phyloP scores from a whole-genome alignment of 2,329 filamentous ascomycete species.

The Pseudocercospora eumusae region DNA sequence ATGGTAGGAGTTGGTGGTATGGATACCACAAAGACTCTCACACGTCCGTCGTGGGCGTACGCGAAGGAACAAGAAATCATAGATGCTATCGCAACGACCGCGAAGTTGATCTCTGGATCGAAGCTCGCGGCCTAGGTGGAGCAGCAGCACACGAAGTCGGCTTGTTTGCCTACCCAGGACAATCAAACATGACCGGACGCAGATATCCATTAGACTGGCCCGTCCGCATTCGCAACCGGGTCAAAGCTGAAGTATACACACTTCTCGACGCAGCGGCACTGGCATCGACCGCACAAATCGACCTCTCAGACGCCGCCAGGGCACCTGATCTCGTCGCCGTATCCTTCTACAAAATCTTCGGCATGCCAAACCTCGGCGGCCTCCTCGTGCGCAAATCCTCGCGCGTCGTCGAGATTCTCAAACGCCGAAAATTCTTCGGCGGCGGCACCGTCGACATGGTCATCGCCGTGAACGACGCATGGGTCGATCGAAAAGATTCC shows the following conservation, averaged over 20 bases:
- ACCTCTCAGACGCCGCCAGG: slow-evolving; percentile 66
- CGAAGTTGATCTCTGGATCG: slow-evolving; percentile 67
- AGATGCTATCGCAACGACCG: slow-evolving; percentile 65
- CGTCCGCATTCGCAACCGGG: slow-evolving; percentile 46
- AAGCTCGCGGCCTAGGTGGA: slow-evolving; percentile 41
- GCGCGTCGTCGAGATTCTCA: slow-evolving; percentile 54
- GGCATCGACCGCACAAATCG: slow-evolving; percentile 72
- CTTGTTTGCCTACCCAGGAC: slow-evolving; percentile 79
- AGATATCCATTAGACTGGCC: slow-evolving; percentile 73
- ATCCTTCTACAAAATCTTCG: slow-evolving; percentile 95
- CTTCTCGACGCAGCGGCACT: slow-evolving; percentile 81
- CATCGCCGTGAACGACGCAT: slow-evolving; percentile 67
- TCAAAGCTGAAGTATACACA: slow-evolving; percentile 54
- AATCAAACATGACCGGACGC: slow-evolving; percentile 86
- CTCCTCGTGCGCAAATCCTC: slow-evolving; percentile 75
- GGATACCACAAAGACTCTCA: slow-evolving; percentile 80
- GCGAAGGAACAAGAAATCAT: slow-evolving; percentile 66
- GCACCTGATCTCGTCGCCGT: slow-evolving; percentile 86
- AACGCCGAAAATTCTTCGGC: slow-evolving; percentile 76
- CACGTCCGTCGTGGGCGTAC: slow-evolving; percentile 78
- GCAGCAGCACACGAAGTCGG: slow-evolving; percentile 28
- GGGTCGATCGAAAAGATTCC: slow-evolving; percentile 74
- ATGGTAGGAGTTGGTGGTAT: slow-evolving; percentile 43
- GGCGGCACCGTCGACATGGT: slow-evolving; percentile 93
- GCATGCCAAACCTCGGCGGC: slow-evolving; percentile 85